phyloP scores from a whole-genome alignment of 163 green algal species.

The Prototheca wickerhamii region DNA sequence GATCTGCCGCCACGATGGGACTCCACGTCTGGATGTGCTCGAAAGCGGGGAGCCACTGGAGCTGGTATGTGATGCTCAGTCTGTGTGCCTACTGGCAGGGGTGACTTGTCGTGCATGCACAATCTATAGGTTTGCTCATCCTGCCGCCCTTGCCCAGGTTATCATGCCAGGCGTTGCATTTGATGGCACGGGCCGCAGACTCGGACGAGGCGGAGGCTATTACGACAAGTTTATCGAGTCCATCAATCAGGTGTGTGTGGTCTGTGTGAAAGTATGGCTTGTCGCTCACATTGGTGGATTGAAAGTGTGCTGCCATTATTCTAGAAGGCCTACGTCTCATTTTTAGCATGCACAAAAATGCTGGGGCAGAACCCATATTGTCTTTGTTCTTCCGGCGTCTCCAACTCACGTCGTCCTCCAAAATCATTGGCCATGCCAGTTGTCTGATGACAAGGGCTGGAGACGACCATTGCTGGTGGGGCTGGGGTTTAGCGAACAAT shows the following conservation, averaged over 20 bases:
- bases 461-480: constrained; percentile 49
- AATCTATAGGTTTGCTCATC: background rate
- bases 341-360: no score
- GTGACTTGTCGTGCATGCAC: background rate
- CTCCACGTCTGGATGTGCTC: constrained; percentile 34
- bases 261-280: background rate
- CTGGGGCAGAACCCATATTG: background rate
- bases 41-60: constrained; percentile 16
- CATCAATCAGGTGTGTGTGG: constrained; percentile 6
- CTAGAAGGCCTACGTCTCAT: no score
- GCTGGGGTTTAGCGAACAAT: constrained; percentile 49
- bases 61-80: constrained; percentile 16
- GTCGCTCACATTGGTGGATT: background rate
- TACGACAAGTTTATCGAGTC: constrained; percentile 60
- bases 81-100: background rate
- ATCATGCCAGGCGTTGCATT: constrained; percentile 76
- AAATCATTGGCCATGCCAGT: constrained; percentile 9
- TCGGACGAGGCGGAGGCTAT: constrained; percentile 69
- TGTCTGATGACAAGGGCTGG: constrained; percentile 18
- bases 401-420: background rate
- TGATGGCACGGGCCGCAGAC: constrained; percentile 39
- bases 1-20: constrained; percentile 26
- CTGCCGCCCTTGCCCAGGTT: background rate
- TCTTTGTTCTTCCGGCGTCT: background rate
- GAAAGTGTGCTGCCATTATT: no score